These are phyloP conservation scores for Sarcodon aspratus DNA, from an alignment of 768 basidiomycete genomes.

Conservation along the genomic window DNA sequence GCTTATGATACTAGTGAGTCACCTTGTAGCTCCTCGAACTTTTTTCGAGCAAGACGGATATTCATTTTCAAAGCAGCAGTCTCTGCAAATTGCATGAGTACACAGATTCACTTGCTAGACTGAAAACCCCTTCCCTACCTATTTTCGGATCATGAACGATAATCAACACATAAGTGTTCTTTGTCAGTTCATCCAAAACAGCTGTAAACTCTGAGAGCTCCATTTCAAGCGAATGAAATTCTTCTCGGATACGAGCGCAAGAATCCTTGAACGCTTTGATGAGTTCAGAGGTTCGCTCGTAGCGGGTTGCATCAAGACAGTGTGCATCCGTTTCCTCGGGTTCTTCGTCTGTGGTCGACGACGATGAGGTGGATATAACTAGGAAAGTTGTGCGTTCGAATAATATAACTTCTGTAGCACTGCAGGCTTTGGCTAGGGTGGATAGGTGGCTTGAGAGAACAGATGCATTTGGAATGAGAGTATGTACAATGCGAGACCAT, in stretches of 20 bases:
- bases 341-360: slow-evolving; percentile 23
- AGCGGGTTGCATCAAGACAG: slow-evolving; percentile 55
- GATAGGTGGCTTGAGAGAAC: slow-evolving; percentile 80
- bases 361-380: slow-evolving; percentile 80
- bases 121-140: slow-evolving; percentile 32
- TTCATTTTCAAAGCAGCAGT: slow-evolving; percentile 83
- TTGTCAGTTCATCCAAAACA: slow-evolving; percentile 85
- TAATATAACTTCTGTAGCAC: slow-evolving; percentile 87
- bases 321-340: slow-evolving; percentile 23
- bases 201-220: slow-evolving; percentile 79
- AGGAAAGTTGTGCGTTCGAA: slow-evolving; percentile 98
- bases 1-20: slow-evolving; percentile 32
- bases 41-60: slow-evolving; percentile 72
- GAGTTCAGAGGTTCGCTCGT: slow-evolving; percentile 83
- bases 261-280: slow-evolving; percentile 94
- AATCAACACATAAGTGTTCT: slow-evolving; percentile 87
- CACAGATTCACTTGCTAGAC: neutral
- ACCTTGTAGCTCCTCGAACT: slow-evolving; percentile 85
- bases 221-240: slow-evolving; percentile 82
- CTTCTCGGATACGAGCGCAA: slow-evolving; percentile 75
- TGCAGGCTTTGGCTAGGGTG: slow-evolving; percentile 78
- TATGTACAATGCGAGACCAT: slow-evolving; percentile 96
- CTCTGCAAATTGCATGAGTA: slow-evolving; percentile 35
- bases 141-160: slow-evolving; percentile 84
- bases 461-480: slow-evolving; percentile 90